Evolutionary conservation across 1,284 basidiomycete genomes (phyloP).

Genomic region (Golubevia pallescens): DNA sequence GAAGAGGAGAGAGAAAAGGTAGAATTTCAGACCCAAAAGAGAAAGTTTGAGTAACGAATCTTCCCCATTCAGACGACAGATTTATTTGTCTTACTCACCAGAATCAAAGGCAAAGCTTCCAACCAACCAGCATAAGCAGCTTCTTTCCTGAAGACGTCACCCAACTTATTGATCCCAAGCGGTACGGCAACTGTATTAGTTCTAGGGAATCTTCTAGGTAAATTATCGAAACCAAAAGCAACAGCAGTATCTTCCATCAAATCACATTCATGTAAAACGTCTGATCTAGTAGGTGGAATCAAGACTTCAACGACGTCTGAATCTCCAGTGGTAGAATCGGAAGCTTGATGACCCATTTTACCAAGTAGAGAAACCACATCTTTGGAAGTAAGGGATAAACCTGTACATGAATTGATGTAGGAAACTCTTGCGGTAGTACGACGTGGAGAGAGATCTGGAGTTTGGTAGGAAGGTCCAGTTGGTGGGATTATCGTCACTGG

Average conservation of each 20-base stretch:
- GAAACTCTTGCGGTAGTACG: constrained; percentile 79
- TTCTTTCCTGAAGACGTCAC: constrained; percentile 50
- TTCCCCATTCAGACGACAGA: background rate
- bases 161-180: constrained; percentile 57
- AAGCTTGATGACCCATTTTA: constrained; percentile 71
- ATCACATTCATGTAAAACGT: constrained; percentile 62
- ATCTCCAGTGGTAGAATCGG: constrained; percentile 10
- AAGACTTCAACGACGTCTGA: constrained; percentile 20
- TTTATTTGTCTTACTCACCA: constrained; percentile 9
- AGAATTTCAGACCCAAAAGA: background rate
- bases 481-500: constrained; percentile 53
- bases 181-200: constrained; percentile 58
- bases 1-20: background rate
- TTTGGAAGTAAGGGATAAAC: constrained; percentile 73
- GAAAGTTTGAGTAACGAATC: too few relatives aligned
- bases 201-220: constrained; percentile 56
- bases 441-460: constrained; percentile 79
- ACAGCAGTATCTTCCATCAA: constrained; percentile 63
- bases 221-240: constrained; percentile 58
- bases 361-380: constrained; percentile 74
- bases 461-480: constrained; percentile 74
- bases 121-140: constrained; percentile 56
- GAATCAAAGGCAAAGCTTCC: constrained; percentile 55
- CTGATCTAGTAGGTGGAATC: constrained; percentile 28
- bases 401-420: constrained; percentile 95